Evolutionary conservation across 176 grass and related monocot genomes (phyloP).

Genomic region (Melocanna baccifera): DNA sequence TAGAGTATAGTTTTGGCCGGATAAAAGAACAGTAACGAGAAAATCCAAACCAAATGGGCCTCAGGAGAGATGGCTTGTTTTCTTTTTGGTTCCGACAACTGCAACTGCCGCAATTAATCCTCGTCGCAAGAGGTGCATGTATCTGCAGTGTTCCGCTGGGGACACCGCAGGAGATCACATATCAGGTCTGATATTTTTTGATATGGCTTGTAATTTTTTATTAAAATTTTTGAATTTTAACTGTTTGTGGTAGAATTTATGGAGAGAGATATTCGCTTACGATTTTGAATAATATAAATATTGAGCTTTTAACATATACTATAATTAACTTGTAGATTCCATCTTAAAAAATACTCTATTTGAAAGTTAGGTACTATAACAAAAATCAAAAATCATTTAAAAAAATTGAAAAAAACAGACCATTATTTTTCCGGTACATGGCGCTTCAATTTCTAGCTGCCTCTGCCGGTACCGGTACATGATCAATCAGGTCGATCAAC

Average conservation of each 20-base stretch:
- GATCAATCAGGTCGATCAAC: background rate
- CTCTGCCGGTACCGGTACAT: background rate
- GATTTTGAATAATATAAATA: too few species aligned
- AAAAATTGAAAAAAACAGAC: too few species aligned
- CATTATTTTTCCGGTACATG: constrained; percentile 27
- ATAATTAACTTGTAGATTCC: too few species aligned
- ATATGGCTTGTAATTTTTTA: too few species aligned
- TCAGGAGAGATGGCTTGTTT: background rate
- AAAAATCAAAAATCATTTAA: too few species aligned
- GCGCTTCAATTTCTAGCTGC: constrained; percentile 24
- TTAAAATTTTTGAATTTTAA: too few species aligned
- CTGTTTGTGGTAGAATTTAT: too few species aligned
- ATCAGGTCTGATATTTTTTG: background rate
- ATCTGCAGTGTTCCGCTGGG: background rate
- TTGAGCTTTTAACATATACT: too few species aligned
- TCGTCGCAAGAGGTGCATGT: constrained; percentile 11
- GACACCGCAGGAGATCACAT: background rate
- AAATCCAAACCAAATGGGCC: background rate
- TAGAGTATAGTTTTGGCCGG: too few species aligned
- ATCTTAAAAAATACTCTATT: too few species aligned
- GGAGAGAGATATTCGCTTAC: too few species aligned
- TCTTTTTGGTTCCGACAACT: background rate
- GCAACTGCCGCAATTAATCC: constrained; percentile 25
- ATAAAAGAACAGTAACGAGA: background rate
- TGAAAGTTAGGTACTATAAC: too few species aligned